A percentile compares a stretch with the other conserved stretches of the same genome.
Conservation (phyloP, 148 eudicot genomes). For the Nyssa sinensis region DNA sequence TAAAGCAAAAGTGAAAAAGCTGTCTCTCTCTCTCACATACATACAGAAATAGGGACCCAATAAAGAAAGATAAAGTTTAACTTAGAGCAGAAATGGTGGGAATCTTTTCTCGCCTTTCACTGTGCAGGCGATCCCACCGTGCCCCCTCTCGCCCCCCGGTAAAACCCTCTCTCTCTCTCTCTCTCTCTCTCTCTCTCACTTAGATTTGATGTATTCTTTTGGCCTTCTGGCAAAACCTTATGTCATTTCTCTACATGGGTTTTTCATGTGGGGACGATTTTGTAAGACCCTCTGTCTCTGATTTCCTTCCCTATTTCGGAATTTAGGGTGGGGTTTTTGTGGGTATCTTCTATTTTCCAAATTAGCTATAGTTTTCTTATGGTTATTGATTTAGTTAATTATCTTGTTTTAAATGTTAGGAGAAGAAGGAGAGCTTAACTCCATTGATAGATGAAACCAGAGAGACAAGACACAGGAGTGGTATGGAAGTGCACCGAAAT, state of each 20-base stretch:
- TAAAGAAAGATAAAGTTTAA: constrained; percentile 10
- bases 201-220: neutral
- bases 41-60: constrained; percentile 17
- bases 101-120: constrained; percentile 13
- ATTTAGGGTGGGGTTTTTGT: neutral
- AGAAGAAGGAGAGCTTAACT: constrained; percentile 1
- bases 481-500: neutral
- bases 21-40: neutral
- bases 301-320: neutral
- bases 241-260: constrained; percentile 2
- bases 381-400: neutral
- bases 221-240: neutral
- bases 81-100: constrained; percentile 2
- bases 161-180: neutral
- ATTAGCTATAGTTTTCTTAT: neutral
- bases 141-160: neutral
- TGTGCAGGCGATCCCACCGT: constrained; percentile 10
- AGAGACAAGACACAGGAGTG: neutral
- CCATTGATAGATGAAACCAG: constrained; percentile 13
- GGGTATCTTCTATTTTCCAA: neutral
- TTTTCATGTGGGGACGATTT: neutral
- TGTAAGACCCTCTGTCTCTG: constrained; percentile 7
- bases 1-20: constrained; percentile 11
- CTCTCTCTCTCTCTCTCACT: neutral
- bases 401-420: constrained; percentile 3